These are phyloP conservation scores for Cucurbita maxima DNA, from an alignment of 306 rosid species.

Conservation along the genomic window DNA sequence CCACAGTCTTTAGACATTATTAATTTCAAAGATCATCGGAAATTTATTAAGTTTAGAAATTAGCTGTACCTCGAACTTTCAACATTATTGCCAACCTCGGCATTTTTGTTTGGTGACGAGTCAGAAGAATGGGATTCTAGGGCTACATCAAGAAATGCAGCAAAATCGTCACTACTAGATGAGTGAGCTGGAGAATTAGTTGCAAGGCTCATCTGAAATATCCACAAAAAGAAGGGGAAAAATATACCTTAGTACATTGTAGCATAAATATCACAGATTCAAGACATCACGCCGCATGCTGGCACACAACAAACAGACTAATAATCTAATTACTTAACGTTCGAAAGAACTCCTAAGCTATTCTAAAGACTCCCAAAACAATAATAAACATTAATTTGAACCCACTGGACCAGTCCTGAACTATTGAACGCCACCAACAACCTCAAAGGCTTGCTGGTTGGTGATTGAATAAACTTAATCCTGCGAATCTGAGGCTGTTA, in stretches of 20 bases:
- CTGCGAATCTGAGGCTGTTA: too few species aligned
- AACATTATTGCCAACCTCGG: constrained; percentile 13
- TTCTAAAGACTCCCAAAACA: too few species aligned
- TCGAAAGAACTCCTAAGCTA: too few species aligned
- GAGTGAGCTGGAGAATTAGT: constrained; percentile 58
- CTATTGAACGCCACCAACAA: too few species aligned
- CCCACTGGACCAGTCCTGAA: too few species aligned
- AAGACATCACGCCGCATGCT: too few species aligned
- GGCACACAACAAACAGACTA: too few species aligned
- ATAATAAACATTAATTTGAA: too few species aligned
- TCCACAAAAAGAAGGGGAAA: constrained; percentile 6
- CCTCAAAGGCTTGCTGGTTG: too few species aligned
- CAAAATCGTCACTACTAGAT: constrained; percentile 64
- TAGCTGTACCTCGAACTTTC: constrained; percentile 24
- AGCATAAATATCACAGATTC: background rate
- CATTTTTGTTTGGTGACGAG: constrained; percentile 15
- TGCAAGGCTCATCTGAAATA: constrained; percentile 49
- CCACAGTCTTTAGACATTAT: background rate
- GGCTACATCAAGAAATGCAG: constrained; percentile 31
- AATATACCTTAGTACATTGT: background rate
- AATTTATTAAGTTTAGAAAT: constrained; percentile 5
- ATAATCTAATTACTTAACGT: too few species aligned
- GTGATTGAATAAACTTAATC: too few species aligned
- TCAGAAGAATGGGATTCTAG: constrained; percentile 34
- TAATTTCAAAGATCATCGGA: background rate